A percentile compares a stretch with the other conserved stretches of the same genome.
These are phyloP conservation scores for Larix sibirica DNA, from an alignment of 83 land plant species.

Conservation along the genomic window DNA sequence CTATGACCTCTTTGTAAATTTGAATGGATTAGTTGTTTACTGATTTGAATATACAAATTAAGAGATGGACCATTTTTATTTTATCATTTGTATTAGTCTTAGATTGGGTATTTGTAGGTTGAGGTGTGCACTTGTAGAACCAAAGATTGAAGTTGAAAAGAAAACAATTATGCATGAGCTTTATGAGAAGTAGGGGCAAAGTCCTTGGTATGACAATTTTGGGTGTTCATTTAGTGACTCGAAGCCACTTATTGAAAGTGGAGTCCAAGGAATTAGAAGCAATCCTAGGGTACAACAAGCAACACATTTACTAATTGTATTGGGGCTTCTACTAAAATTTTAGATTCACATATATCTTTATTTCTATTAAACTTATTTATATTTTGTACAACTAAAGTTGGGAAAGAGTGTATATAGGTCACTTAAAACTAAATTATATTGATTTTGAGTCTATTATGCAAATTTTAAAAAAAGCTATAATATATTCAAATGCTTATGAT, in stretches of 20 bases:
- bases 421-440: not conserved
- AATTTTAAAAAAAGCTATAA: constrained; percentile 97
- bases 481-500: constrained; percentile 91
- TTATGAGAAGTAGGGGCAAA: constrained; percentile 84
- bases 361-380: not conserved
- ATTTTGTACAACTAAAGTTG: not conserved
- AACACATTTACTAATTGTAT: not conserved
- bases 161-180: constrained; percentile 89
- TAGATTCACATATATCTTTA: too few species aligned
- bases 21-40: too few species aligned
- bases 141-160: constrained; percentile 27
- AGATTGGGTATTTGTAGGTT: constrained; percentile 17
- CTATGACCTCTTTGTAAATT: too few species aligned
- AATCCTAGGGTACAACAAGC: constrained; percentile 79
- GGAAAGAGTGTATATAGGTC: not conserved
- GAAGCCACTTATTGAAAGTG: constrained; percentile 83
- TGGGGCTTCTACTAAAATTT: too few species aligned
- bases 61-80: too few species aligned
- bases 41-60: too few species aligned
- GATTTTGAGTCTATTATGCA: constrained; percentile 28
- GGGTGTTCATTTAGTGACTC: constrained; percentile 88
- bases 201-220: constrained; percentile 99
- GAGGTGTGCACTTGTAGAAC: constrained; percentile 28
- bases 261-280: constrained; percentile 97
- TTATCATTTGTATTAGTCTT: too few species aligned